Base-by-base conservation (phyloP, 129 eudicot species). In the Arctium minus region DNA sequence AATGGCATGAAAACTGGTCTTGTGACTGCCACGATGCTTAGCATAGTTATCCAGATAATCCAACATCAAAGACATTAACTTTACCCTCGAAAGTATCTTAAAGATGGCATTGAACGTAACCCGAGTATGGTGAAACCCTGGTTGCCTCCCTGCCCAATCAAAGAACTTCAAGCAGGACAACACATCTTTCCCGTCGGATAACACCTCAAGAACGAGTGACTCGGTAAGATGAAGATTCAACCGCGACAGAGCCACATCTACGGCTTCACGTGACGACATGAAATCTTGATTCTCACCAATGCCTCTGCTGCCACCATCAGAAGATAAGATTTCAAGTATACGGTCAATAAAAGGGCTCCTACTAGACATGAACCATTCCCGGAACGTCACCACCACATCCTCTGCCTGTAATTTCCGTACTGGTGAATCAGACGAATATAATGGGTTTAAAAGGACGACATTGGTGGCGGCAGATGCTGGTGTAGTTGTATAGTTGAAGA, bases 101-200 rank as follows among this genome's bases (percentile, higher is more conserved):
- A 96, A 93, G 13, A 93, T 89, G 1, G 97, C 88, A 79, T 78
- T 69, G 39, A 82, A 96, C 5, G 99, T 96, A n/a, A 88, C 87
- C 1, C 85, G 74, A 5, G 97, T 91, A 78, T 93, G 99, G 62
- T 81, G 68, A 85, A 96, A 96, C 70, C 97, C 94, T 0, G 75
- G 83, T 73, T 93, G 97, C 69, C 94, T 85, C 2, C 94, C 99
- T 1, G 93, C 93, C 99, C 99, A 96, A 85, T 96, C 99, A 81
- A 96, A 96, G 84, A 96, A 96, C 79, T 90, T 91, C 73, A 91
- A 68, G 76, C 97, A 88, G 4, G 92, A 73, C 72, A 93, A 85
- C 30, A 93, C 92, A 30, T 96, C 99, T 12, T 86, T 89, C 22
- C 84, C 82, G 56, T 89, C 89, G 0, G 48, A 84, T 69, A 96